Base-by-base conservation (phyloP, 768 basidiomycete genomes). In the Pleurotus platypus region DNA sequence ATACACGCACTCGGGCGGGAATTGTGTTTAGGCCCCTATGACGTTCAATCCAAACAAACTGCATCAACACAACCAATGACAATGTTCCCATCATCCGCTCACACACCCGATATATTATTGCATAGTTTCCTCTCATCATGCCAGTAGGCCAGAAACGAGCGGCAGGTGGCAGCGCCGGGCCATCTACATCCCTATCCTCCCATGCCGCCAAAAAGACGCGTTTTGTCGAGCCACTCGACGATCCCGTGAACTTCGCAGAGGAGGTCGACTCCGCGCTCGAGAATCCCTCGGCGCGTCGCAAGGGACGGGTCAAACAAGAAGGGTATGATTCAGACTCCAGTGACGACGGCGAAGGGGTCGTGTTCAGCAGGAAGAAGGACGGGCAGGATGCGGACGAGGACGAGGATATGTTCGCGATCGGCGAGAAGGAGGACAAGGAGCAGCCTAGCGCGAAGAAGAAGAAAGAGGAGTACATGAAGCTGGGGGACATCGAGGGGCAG, bases 401-500 rank as follows among this genome's bases (percentile, higher is more conserved):
- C 60, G 81, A 83, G 20, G 92, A 93, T 64, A 90, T 94, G 85
- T 94, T 93, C 68, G 84, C 88, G 22, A 75, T 78, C 59, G 85
- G 73, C 2, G 83, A 85, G 58, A 83, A 82, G 61, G 80, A 80
- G 47, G 80, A 82, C 43, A 79, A 80, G 63, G 74, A 77, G 9
- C 75, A 71, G n/a, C 60, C 61, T 15, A 62, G 62, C 35, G 60
- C 61, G 55, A 81, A 78, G 72, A 84, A 72, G 67, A 78, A 85
- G 71, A 82, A 84, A 66, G 81, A 85, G 60, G 84, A 85, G 66
- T 97, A 81, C 68, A 74, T 99, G 70, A 81, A 91, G 49, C 75
- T 98, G 15, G 92, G 92, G 5, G 96, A 99, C 68, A 96, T 98
- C 64, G 95, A 98, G 70, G 97, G 97, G 0, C 97, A 99, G 69